A percentile compares a stretch with the other conserved stretches of the same genome.
Conservation (phyloP, 768 basidiomycete genomes). For the Grammothele lineata region DNA sequence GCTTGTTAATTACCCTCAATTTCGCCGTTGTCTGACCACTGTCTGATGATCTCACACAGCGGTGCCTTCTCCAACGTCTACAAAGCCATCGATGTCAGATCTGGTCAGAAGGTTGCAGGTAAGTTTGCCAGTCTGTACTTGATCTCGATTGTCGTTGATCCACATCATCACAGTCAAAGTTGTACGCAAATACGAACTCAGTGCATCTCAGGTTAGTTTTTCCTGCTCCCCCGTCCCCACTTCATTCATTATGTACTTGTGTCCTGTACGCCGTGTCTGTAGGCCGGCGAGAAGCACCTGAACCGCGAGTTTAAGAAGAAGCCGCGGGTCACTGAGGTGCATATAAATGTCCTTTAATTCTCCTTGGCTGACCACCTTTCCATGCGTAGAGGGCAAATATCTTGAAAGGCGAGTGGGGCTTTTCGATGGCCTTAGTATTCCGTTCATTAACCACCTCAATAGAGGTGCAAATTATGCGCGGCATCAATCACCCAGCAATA, state of each 20-base stretch:
- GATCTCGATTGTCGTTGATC: background rate
- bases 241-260: constrained; percentile 21
- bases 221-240: constrained; percentile 16
- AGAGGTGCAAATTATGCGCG: constrained; percentile 99
- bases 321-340: constrained; percentile 98
- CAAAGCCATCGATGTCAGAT: constrained; percentile 76
- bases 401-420: constrained; percentile 65
- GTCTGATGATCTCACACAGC: too few species aligned
- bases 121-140: constrained; percentile 23
- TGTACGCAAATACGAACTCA: constrained; percentile 90
- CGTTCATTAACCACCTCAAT: background rate
- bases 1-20: too few species aligned
- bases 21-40: too few species aligned
- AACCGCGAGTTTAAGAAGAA: constrained; percentile 94
- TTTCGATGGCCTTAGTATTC: background rate
- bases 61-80: constrained; percentile 99
- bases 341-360: constrained; percentile 18
- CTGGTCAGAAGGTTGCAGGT: constrained; percentile 82
- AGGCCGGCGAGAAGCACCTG: constrained; percentile 92
- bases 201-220: constrained; percentile 80
- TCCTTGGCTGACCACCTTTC: constrained; percentile 18
- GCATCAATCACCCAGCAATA: constrained; percentile 86
- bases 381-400: constrained; percentile 86
- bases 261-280: constrained; percentile 22
- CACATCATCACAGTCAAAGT: constrained; percentile 65